These are phyloP conservation scores for Colletotrichum sansevieriae DNA, from an alignment of 2,329 filamentous ascomycete species.

Conservation along the genomic window DNA sequence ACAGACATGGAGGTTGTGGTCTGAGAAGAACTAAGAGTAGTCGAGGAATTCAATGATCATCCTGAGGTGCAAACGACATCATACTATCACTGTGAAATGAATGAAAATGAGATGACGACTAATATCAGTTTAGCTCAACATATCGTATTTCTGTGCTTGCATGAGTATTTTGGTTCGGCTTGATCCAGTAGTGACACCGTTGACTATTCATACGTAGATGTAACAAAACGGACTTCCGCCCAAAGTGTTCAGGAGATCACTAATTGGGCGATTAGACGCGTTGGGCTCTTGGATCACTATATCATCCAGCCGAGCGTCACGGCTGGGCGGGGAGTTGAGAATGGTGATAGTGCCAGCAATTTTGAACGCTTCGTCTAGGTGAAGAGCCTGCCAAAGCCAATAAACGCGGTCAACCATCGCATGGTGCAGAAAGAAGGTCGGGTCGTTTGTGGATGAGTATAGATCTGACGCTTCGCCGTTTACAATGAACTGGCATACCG, in stretches of 20 bases:
- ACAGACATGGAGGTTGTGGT: no score
- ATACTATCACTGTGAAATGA: no score
- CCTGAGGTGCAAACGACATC: no score
- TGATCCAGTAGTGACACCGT: no score
- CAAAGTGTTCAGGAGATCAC: slow-evolving; percentile 50
- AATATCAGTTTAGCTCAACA: no score
- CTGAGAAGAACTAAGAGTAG: no score
- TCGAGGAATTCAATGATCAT: no score
- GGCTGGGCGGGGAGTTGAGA: slow-evolving; percentile 42
- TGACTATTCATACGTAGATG: slow-evolving; percentile 44
- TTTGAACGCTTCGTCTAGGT: slow-evolving; percentile 36
- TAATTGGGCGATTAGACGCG: slow-evolving; percentile 47
- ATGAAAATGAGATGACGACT: no score
- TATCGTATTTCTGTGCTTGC: no score
- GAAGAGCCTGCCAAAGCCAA: slow-evolving; percentile 48
- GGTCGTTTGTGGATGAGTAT: slow-evolving; percentile 46
- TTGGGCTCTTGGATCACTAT: slow-evolving; percentile 46
- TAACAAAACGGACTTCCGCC: slow-evolving; percentile 52
- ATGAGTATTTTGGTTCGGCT: no score
- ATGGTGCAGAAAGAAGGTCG: slow-evolving; percentile 46
- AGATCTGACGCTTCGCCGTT: slow-evolving; percentile 46
- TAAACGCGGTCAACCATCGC: slow-evolving; percentile 46
- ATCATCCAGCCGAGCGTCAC: slow-evolving; percentile 44
- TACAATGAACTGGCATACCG: slow-evolving; percentile 47
- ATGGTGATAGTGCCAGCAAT: slow-evolving; percentile 44